phyloP scores from a whole-genome alignment of 176 grass and related monocot genomes.

The Musa acuminata region DNA sequence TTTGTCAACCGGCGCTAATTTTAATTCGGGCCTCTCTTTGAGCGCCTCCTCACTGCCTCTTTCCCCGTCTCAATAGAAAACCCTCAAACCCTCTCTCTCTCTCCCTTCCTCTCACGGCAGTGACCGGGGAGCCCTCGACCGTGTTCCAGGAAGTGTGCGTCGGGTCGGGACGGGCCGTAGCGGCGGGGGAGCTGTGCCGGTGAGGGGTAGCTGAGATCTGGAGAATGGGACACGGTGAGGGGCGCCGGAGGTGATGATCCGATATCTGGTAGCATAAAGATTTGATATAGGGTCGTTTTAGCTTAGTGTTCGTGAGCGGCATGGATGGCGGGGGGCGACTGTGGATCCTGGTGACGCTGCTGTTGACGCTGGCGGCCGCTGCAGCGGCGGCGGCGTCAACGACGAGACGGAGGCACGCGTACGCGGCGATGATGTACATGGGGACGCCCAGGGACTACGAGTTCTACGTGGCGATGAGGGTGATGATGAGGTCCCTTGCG shows the following conservation, averaged over 20 bases:
- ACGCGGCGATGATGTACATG: constrained; percentile 99
- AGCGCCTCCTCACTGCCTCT: not conserved
- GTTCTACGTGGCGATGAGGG: constrained; percentile 87
- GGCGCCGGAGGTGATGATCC: not conserved
- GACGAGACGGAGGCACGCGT: constrained; percentile 45
- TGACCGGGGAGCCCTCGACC: not conserved
- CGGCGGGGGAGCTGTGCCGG: not conserved
- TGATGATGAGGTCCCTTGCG: constrained; percentile 88
- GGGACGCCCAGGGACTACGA: constrained; percentile 97
- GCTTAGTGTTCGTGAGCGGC: not conserved
- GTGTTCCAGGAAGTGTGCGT: not conserved
- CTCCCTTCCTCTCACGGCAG: not conserved
- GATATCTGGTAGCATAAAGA: not conserved
- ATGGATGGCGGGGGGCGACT: not conserved
- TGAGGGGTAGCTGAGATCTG: not conserved
- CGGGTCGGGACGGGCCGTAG: not conserved
- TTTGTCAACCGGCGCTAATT: not conserved
- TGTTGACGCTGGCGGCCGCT: constrained; percentile 5
- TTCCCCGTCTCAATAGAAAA: not conserved
- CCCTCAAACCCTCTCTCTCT: not conserved
- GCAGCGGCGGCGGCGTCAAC: not conserved
- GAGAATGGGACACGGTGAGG: not conserved
- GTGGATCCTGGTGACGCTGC: constrained; percentile 10
- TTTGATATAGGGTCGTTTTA: not conserved
- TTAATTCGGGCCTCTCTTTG: not conserved